Conservation (phyloP, 1,284 basidiomycete genomes). For the Ganoderma resinaceum region DNA sequence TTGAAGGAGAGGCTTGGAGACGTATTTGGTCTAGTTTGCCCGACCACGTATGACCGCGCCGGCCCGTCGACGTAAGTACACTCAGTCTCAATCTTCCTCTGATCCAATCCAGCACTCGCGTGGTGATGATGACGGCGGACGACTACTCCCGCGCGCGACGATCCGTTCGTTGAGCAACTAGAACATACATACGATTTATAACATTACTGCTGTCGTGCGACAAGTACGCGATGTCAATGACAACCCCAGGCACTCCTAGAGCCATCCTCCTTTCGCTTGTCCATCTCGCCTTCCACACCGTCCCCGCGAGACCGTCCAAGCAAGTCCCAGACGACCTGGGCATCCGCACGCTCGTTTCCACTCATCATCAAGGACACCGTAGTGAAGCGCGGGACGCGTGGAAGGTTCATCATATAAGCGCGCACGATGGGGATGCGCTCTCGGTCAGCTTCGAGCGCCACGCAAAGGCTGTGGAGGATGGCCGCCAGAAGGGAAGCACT, state of each 20-base stretch:
- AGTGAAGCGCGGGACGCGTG: conserved; percentile 63
- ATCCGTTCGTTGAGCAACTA: not conserved
- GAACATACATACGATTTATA: not conserved
- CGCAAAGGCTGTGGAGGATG: conserved; percentile 57
- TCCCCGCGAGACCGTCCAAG: conserved; percentile 24
- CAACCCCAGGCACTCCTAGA: conserved; percentile 31
- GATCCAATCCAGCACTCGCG: not conserved
- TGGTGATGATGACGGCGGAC: not conserved
- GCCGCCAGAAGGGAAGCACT: conserved; percentile 65
- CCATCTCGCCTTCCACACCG: conserved; percentile 30
- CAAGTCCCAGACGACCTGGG: conserved; percentile 36
- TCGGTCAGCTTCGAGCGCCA: conserved; percentile 40
- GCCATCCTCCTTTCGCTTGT: conserved; percentile 29
- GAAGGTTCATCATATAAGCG: conserved; percentile 59
- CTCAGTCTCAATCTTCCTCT: not conserved
- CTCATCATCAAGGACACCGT: conserved; percentile 71
- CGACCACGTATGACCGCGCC: conserved; percentile 29
- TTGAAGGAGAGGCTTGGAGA: conserved; percentile 20
- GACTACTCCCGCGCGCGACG: not conserved
- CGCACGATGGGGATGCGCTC: conserved; percentile 38
- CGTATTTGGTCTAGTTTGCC: conserved; percentile 34
- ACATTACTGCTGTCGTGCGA: not conserved
- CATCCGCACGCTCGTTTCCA: conserved; percentile 50
- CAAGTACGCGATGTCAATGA: conserved; percentile 2
- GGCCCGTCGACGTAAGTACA: not conserved